These are phyloP conservation scores for Boechera retrofracta DNA, from an alignment of 345 rosid species.

Conservation along the genomic window DNA sequence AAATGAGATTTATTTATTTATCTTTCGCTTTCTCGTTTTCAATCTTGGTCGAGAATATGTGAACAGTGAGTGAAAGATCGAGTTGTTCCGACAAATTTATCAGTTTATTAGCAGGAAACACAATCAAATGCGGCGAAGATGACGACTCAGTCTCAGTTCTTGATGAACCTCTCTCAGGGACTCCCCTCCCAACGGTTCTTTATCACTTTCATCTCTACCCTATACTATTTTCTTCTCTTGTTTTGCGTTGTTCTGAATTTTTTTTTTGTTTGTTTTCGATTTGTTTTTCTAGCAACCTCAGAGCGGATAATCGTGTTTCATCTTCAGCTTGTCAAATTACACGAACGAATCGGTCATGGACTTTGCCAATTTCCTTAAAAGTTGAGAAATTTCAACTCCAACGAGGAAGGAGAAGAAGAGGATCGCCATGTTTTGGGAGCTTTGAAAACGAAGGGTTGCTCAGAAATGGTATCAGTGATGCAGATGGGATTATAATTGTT, in stretches of 20 bases:
- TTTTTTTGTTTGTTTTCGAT: not conserved
- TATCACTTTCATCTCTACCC: not conserved
- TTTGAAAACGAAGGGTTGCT: conserved; percentile 43
- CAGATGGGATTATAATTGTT: conserved; percentile 81
- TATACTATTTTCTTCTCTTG: not conserved
- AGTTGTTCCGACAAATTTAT: not conserved
- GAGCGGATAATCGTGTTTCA: conserved; percentile 24
- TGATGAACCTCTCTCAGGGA: conserved; percentile 5
- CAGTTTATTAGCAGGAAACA: not conserved
- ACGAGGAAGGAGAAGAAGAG: conserved; percentile 31
- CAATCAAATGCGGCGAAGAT: not conserved
- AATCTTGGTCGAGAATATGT: too few species aligned
- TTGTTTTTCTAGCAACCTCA: not conserved
- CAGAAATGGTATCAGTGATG: conserved; percentile 50
- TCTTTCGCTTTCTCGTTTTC: too few species aligned
- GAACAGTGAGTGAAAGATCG: not conserved
- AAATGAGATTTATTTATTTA: not conserved
- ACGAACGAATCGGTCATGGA: conserved; percentile 39
- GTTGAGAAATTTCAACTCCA: conserved; percentile 27
- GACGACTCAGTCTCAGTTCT: conserved; percentile 37
- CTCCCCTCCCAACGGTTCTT: conserved; percentile 31
- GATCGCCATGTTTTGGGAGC: conserved; percentile 40
- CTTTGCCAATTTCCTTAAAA: conserved; percentile 33
- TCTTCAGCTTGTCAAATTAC: conserved; percentile 23
- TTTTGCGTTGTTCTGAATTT: not conserved